These are phyloP conservation scores for Drosera spatulata DNA, from an alignment of 179 eudicot genomes.

Conservation along the genomic window DNA sequence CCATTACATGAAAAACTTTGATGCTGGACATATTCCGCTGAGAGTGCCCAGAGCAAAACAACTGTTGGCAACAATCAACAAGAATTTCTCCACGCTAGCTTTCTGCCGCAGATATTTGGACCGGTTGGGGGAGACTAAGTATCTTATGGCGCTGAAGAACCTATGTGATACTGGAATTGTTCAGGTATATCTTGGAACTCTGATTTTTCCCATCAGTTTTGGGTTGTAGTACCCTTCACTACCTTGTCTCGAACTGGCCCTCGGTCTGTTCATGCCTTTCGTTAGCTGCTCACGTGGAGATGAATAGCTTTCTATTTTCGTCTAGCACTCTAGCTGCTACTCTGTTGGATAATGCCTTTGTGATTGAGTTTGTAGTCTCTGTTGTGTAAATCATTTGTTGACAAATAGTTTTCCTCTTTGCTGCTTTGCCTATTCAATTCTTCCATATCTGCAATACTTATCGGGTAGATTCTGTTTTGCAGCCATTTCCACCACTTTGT, in stretches of 20 bases:
- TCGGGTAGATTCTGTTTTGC: conserved; percentile 9
- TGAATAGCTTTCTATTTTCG: no score
- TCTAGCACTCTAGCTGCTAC: no score
- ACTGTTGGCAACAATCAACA: conserved; percentile 82
- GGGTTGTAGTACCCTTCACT: neutral
- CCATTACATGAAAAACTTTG: conserved; percentile 98
- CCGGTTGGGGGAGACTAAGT: conserved; percentile 94
- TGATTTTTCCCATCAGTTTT: neutral
- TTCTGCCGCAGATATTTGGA: conserved; percentile 92
- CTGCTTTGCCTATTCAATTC: no score
- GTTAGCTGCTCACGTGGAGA: no score
- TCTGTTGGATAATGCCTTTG: no score
- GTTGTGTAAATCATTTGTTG: no score
- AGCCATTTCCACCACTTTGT: conserved; percentile 95
- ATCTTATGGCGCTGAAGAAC: conserved; percentile 92
- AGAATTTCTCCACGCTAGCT: conserved; percentile 92
- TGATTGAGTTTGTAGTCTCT: no score
- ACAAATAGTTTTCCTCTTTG: no score
- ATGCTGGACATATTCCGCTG: conserved; percentile 78
- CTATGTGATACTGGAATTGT: conserved; percentile 91
- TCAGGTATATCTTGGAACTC: conserved; percentile 46
- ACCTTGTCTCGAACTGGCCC: neutral
- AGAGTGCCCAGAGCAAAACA: conserved; percentile 97
- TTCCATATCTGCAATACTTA: no score
- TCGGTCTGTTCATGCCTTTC: no score